phyloP scores from a whole-genome alignment of 768 basidiomycete species.

The Lentinula aciculospora region DNA sequence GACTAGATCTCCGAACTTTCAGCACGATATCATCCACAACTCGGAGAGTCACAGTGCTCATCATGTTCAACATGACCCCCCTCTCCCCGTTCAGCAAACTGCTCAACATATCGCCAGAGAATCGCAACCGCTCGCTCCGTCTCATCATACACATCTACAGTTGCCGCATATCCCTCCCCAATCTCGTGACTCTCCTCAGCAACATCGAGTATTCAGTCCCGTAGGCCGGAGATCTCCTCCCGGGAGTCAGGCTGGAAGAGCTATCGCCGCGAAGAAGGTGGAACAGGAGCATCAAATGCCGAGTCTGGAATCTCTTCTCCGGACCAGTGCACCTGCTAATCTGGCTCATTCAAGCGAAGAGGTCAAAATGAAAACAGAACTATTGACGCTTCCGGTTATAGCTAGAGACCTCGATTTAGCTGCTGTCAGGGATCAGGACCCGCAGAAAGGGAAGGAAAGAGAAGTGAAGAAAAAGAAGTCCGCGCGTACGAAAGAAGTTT shows the following conservation, averaged over 20 bases:
- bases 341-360: not conserved
- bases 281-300: slow-evolving; percentile 25
- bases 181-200: not conserved
- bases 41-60: not conserved
- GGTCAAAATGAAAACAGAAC: not conserved
- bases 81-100: not conserved
- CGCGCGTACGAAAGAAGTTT: not conserved
- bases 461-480: not conserved
- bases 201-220: slow-evolving; percentile 7
- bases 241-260: slow-evolving; percentile 40
- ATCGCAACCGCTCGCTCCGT: not conserved
- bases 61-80: not conserved
- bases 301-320: slow-evolving; percentile 12
- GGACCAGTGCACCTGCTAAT: not conserved
- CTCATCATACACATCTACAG: not conserved
- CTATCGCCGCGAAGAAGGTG: slow-evolving; percentile 36
- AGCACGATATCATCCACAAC: not conserved
- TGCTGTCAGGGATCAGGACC: not conserved
- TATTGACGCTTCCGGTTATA: too few species aligned
- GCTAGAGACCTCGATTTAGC: not conserved
- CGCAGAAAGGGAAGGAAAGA: not conserved
- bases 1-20: slow-evolving; percentile 3
- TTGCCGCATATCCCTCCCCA: not conserved
- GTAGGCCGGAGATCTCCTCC: slow-evolving; percentile 36
- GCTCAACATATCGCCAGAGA: not conserved